Evolutionary conservation across 345 rosid genomes (phyloP), one percentile per base, ranked within the genome.

Genomic region (Heritiera littoralis): DNA sequence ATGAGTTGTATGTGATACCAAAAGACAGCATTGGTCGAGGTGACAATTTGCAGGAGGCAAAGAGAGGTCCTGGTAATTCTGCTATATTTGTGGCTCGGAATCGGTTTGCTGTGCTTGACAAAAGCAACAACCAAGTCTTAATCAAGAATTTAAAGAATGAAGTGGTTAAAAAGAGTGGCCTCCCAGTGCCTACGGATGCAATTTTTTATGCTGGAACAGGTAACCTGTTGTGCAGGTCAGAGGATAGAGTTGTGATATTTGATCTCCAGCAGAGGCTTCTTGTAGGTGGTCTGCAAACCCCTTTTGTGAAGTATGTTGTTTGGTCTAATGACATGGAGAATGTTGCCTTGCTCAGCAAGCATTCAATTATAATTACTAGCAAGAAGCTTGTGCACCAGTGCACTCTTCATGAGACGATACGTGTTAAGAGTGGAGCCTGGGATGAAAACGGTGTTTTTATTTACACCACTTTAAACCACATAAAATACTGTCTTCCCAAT

Each of bases 341-440:
- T 84, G 91, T 92, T 84, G 99, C 99, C 58, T 85, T 95, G 84
- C 98, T 95, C 80, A 95, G 99, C 83, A 95, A 95, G 81, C 98
- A 95, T 79, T 89, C 96, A 58, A 93, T 95, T 79, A 85, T 92
- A 67, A 89, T 93, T 66, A 92, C 98, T 28, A 91, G 84, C 88
- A 95, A 92, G 83, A 92, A 87, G 84, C 96, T 95, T 76, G 94
- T 89, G 76, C 95, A 82, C 75, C 92, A 90, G 72, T 92, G 98
- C 88, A 89, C 93, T 23, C 92, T 95, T 86, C 97, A 95, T 77
- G 99, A 93, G 88, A 93, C 96, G 41, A 92, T 95, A 38, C 93
- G 97, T 45, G 94, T 95, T 67, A 93, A 95, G 72, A 92, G 99
- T 80, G 99, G 97, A 84, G 96, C 96, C 30, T 95, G 98, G 98